Evolutionary conservation across 331 rosid species (phyloP).

Genomic region (Acacia pycnantha): DNA sequence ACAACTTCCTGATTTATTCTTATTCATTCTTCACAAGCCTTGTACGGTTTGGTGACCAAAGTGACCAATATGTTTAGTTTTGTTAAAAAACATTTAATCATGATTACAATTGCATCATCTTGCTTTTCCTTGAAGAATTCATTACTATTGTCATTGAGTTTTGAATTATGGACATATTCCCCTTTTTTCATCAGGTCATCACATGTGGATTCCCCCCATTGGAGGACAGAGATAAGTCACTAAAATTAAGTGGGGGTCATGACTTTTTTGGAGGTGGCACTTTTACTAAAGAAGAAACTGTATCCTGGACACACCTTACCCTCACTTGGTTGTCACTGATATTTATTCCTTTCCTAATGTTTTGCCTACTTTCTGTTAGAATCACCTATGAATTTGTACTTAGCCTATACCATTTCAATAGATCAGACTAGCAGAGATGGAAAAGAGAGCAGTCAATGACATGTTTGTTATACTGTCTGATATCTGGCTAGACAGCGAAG

Average conservation of each 20-base stretch:
- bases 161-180: conserved; percentile 16
- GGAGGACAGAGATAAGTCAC: conserved; percentile 80
- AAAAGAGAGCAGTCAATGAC: conserved; percentile 74
- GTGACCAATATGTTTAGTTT: not conserved
- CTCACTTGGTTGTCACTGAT: not conserved
- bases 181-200: conserved; percentile 51
- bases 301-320: conserved; percentile 45
- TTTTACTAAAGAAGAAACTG: conserved; percentile 74
- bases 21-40: not conserved
- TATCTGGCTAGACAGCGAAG: conserved; percentile 87
- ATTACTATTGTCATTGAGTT: conserved; percentile 3
- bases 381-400: conserved; percentile 1
- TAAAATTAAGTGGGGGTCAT: conserved; percentile 61
- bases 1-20: not conserved
- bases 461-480: conserved; percentile 88
- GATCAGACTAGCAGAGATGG: conserved; percentile 78
- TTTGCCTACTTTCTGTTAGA: not conserved
- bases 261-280: conserved; percentile 76
- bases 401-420: conserved; percentile 51
- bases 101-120: not conserved
- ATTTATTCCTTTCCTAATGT: not conserved
- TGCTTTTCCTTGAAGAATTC: conserved; percentile 3
- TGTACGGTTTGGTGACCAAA: not conserved
- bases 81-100: not conserved
- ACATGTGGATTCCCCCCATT: conserved; percentile 95